These are phyloP conservation scores for Pseudogymnoascus sp. DNA, from an alignment of 2,329 filamentous ascomycete species.

Conservation along the genomic window DNA sequence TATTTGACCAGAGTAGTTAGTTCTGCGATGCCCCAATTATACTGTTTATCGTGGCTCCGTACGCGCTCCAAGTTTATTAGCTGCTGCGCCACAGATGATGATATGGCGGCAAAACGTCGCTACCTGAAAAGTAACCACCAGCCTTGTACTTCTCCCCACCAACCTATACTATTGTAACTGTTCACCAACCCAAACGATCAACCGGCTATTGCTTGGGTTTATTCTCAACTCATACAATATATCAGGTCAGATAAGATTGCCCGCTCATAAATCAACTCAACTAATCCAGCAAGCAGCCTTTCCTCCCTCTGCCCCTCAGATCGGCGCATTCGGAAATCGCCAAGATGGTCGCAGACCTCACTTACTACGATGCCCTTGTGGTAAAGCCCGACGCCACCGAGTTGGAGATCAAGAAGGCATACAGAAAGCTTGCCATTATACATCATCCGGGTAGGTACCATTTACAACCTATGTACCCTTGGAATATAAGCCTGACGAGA, in stretches of 20 bases:
- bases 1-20: not conserved
- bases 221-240: not conserved
- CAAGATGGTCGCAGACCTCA: slow-evolving; percentile 75
- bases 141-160: slow-evolving; percentile 5
- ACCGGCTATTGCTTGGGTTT: not conserved
- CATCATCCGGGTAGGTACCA: slow-evolving; percentile 50
- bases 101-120: slow-evolving; percentile 2
- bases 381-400: slow-evolving; percentile 79
- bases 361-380: slow-evolving; percentile 80
- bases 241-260: not conserved
- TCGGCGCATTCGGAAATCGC: slow-evolving; percentile 6
- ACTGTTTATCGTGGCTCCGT: not conserved
- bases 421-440: slow-evolving; percentile 87
- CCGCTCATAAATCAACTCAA: not conserved
- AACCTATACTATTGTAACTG: not conserved
- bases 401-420: slow-evolving; percentile 94
- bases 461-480: slow-evolving; percentile 7
- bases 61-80: not conserved
- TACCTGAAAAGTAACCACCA: slow-evolving; percentile 1
- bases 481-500: slow-evolving; percentile 14
- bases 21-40: not conserved
- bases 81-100: slow-evolving; percentile 4
- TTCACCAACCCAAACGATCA: not conserved
- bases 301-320: not conserved
- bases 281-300: not conserved